Conservation (phyloP, 1,284 basidiomycete genomes). For the Phaffia rhodozyma region DNA sequence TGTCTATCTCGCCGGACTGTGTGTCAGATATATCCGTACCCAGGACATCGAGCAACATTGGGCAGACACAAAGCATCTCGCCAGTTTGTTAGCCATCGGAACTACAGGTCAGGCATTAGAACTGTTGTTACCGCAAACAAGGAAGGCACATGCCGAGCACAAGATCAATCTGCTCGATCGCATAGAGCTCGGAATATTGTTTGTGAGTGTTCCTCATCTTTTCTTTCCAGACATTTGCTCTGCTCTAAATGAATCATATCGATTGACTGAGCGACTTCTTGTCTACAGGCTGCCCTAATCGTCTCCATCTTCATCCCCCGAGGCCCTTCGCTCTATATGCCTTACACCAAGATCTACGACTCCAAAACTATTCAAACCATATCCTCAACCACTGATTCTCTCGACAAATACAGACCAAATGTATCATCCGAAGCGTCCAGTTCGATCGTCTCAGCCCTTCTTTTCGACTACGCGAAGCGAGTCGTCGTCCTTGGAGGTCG, state of each 20-base stretch:
- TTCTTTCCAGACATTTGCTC: conserved; percentile 16
- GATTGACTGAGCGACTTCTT: conserved; percentile 20
- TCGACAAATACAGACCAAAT: conserved; percentile 38
- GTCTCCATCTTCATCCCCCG: conserved; percentile 50
- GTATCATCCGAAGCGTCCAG: background rate
- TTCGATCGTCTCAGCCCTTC: background rate
- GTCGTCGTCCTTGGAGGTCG: conserved; percentile 1
- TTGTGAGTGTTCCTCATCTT: conserved; percentile 18
- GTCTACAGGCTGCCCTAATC: conserved; percentile 43
- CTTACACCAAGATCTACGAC: conserved; percentile 52
- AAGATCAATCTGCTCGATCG: conserved; percentile 4
- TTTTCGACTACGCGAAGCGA: conserved; percentile 20
- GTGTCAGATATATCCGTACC: conserved; percentile 7
- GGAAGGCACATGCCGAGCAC: conserved; percentile 16
- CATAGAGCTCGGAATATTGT: conserved; percentile 13
- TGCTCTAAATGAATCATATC: background rate
- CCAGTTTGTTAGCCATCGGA: too few species aligned
- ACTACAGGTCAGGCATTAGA: too few species aligned
- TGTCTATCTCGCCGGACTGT: conserved; percentile 19
- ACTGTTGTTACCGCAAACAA: too few species aligned
- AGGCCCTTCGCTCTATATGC: conserved; percentile 62
- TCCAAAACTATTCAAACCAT: too few species aligned
- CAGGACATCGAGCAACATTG: too few species aligned
- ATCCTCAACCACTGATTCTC: conserved; percentile 35
- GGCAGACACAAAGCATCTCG: too few species aligned